Evolutionary conservation across 2,329 filamentous ascomycete genomes (phyloP), one percentile per base, ranked within the genome.

Genomic region (Lojkania enalia): DNA sequence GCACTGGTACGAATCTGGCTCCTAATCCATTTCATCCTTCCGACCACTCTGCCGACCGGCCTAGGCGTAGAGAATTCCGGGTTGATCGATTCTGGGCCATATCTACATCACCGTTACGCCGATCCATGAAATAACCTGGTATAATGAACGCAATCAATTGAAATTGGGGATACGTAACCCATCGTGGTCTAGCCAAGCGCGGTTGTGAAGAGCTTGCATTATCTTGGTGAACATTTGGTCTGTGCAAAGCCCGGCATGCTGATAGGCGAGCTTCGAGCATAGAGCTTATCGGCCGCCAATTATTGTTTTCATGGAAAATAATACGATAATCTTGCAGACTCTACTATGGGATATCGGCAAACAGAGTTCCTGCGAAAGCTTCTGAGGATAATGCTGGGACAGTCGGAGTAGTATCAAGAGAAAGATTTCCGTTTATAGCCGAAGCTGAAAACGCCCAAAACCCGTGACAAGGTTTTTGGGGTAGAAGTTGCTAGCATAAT

Each of bases 241-340:
- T 45, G 42, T 45, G 21, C 35, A 16, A 30, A 12, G 14, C 16
- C 30, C 11, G 4, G 35, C 14, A 39, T 13, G 19, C 19, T 30
- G 20, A 32, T 31, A 38, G 29, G 13, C 5, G 38, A 44, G 20
- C 20, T 37, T 18, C 27, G 33, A 44, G 41, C 31, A 4, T 31
- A 35, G 39, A 39, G 35, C 35, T 45, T 45, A 45, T 33, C 20
- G 19, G 7, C 12, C 27, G 32, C 32, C 25, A 19, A 33, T n/a
- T 30, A 14, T 18, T 31, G n/a, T n/a, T 33, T 44, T 4, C 42
- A 15, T n/a, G 35, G 21, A 15, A 27, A 15, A 32, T 21, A 30
- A 19, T 39, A 35, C 19, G 25, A 33, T 37, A 23, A 31, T 30
- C 39, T 42, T 46, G 44, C 44, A 42, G 44, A 13, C 16, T 21